These are phyloP conservation scores for Solanum lignicaule DNA, from an alignment of 257 asterid genomes.

Conservation along the genomic window DNA sequence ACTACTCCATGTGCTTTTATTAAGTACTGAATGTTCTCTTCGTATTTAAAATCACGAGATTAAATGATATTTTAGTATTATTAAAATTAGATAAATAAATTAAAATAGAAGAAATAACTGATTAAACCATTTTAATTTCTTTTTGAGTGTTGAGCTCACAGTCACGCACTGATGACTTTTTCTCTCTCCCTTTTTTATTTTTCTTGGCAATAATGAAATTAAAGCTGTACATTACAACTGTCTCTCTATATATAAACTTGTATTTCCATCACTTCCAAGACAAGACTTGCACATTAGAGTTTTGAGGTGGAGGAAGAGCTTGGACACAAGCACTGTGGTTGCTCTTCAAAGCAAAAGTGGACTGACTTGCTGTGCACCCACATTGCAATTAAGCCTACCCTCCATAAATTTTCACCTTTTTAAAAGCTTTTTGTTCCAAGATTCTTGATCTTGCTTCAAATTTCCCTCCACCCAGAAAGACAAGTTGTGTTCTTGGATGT, in stretches of 20 bases:
- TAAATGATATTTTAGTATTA: no score
- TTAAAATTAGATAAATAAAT: background rate
- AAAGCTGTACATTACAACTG: conserved; percentile 2
- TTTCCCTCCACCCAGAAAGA: background rate
- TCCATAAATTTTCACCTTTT: background rate
- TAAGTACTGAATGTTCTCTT: background rate
- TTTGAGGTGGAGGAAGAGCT: background rate
- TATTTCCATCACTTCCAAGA: background rate
- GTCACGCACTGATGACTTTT: conserved; percentile 1
- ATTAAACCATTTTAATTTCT: background rate
- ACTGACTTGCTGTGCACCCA: background rate
- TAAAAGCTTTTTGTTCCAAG: background rate
- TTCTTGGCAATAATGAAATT: background rate
- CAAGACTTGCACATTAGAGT: background rate
- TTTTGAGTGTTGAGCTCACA: background rate
- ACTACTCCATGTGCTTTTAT: background rate
- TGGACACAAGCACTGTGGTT: background rate
- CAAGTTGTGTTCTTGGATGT: background rate
- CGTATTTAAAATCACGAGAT: fast-evolving
- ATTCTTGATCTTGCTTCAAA: background rate
- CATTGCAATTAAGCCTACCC: background rate
- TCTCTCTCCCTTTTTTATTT: background rate
- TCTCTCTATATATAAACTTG: background rate
- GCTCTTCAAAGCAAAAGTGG: background rate
- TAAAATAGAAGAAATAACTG: fast-evolving